Conservation (phyloP, 2,329 filamentous ascomycete genomes). For the Pseudogymnoascus pannorum region DNA sequence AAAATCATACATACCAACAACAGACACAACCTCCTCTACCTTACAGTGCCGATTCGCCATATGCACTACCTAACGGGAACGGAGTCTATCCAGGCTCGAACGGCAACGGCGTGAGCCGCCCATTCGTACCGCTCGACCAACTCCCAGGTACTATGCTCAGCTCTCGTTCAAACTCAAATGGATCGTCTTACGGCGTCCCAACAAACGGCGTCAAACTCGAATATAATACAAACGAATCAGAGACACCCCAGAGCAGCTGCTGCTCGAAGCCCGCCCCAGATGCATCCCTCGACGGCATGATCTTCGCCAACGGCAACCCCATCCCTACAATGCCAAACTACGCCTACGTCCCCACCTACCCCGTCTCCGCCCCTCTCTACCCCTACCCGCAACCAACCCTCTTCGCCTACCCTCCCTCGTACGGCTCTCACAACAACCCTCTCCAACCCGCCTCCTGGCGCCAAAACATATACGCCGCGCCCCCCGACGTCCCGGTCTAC, state of each 20-base stretch:
- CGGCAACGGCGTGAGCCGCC: neutral
- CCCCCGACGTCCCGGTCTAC: slow-evolving; percentile 18
- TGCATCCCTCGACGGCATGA: slow-evolving; percentile 19
- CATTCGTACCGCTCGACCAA: neutral
- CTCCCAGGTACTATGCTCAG: neutral
- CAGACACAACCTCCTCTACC: neutral
- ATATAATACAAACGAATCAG: slow-evolving; percentile 12
- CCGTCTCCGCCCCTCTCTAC: neutral
- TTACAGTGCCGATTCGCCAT: neutral
- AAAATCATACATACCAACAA: neutral
- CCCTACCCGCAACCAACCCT: slow-evolving; percentile 37
- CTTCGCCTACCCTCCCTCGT: slow-evolving; percentile 47
- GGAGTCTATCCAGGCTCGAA: neutral
- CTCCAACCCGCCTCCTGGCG: slow-evolving; percentile 48
- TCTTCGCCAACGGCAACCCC: slow-evolving; percentile 15
- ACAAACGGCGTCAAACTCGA: neutral
- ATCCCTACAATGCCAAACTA: slow-evolving; percentile 19
- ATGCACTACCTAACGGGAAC: neutral
- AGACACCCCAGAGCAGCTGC: slow-evolving; percentile 26
- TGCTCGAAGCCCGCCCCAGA: slow-evolving; percentile 27
- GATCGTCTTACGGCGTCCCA: slow-evolving; percentile 6
- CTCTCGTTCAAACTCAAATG: neutral
- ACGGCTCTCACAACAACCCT: slow-evolving; percentile 48
- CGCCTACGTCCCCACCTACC: neutral
- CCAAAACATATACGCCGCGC: slow-evolving; percentile 35